These are phyloP conservation scores for Phytophthora uliginosa DNA, from an alignment of 352 stramenopile species.

Conservation along the genomic window DNA sequence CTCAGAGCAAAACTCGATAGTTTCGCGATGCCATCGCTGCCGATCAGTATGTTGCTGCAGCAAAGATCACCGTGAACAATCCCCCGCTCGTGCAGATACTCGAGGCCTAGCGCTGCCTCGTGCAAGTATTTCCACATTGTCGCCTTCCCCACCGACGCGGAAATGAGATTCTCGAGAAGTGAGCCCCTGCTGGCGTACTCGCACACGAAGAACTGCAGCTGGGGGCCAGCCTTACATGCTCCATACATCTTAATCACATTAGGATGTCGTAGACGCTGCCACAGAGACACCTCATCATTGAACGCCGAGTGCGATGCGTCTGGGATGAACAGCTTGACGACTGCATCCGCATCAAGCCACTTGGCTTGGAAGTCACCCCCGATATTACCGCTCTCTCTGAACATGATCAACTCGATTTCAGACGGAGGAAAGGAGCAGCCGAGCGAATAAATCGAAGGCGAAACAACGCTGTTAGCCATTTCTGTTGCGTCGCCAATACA, in stretches of 20 bases:
- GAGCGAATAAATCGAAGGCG: not conserved
- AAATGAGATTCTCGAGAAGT: not conserved
- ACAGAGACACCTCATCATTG: not conserved
- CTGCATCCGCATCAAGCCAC: not conserved
- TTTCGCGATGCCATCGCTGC: constrained; percentile 22
- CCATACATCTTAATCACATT: constrained; percentile 2
- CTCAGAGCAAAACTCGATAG: constrained; percentile 37
- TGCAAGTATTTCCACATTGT: constrained; percentile 13
- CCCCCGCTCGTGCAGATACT: constrained; percentile 9
- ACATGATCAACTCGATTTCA: not conserved
- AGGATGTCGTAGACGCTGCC: not conserved
- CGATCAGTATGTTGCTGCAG: constrained; percentile 41
- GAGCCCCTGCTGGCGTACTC: constrained; percentile 7
- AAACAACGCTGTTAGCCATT: not conserved
- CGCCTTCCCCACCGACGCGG: not conserved
- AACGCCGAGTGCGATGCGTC: not conserved
- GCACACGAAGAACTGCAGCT: constrained; percentile 15
- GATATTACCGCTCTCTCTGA: not conserved
- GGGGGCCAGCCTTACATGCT: not conserved
- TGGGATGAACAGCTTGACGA: not conserved
- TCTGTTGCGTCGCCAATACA: not conserved
- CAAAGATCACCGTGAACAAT: constrained; percentile 37
- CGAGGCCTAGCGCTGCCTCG: constrained; percentile 10
- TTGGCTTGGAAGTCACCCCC: not conserved
- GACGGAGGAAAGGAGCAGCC: not conserved